Percentiles rank a stretch among this genome's conserved stretches.
These are phyloP conservation scores for Elymus sibiricus DNA, from an alignment of 176 grass and related monocot species.

Conservation along the genomic window DNA sequence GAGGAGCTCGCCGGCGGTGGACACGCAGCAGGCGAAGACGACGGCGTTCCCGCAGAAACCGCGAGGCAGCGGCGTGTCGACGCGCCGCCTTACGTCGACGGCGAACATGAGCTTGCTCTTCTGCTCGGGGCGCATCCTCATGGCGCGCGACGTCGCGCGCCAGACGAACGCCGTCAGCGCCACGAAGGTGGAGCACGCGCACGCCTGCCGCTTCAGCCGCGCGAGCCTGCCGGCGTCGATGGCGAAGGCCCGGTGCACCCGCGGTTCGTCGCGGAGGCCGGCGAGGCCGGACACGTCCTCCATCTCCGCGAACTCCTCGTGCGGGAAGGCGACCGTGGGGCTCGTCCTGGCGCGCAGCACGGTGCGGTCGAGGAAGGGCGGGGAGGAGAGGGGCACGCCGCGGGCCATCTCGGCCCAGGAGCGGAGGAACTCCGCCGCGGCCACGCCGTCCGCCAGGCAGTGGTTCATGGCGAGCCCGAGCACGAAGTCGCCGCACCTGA, in stretches of 20 bases:
- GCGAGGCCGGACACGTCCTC: constrained; percentile 48
- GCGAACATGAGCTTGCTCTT: constrained; percentile 56
- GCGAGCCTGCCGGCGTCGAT: constrained; percentile 34
- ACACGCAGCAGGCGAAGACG: constrained; percentile 45
- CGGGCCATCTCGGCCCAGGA: constrained; percentile 48
- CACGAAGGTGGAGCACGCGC: constrained; percentile 29
- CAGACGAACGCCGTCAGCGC: constrained; percentile 55
- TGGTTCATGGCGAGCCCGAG: constrained; percentile 58
- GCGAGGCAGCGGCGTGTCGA: constrained; percentile 34
- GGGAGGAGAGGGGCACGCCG: constrained; percentile 7
- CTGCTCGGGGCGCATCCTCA: constrained; percentile 38
- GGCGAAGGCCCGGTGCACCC: constrained; percentile 27
- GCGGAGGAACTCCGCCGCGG: constrained; percentile 37
- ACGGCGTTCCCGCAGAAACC: constrained; percentile 57
- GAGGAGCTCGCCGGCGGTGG: constrained; percentile 23
- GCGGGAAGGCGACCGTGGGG: constrained; percentile 27
- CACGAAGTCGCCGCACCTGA: constrained; percentile 48
- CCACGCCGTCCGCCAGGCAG: constrained; percentile 43
- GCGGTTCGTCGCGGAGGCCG: not conserved
- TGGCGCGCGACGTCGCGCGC: constrained; percentile 26
- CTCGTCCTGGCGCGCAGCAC: constrained; percentile 32
- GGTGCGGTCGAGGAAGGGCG: constrained; percentile 34
- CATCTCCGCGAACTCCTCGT: constrained; percentile 50
- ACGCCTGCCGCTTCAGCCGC: constrained; percentile 16
- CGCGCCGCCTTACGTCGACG: constrained; percentile 36